These are phyloP conservation scores for Phytophthora pinifolia DNA, from an alignment of 352 stramenopile species.

Conservation along the genomic window DNA sequence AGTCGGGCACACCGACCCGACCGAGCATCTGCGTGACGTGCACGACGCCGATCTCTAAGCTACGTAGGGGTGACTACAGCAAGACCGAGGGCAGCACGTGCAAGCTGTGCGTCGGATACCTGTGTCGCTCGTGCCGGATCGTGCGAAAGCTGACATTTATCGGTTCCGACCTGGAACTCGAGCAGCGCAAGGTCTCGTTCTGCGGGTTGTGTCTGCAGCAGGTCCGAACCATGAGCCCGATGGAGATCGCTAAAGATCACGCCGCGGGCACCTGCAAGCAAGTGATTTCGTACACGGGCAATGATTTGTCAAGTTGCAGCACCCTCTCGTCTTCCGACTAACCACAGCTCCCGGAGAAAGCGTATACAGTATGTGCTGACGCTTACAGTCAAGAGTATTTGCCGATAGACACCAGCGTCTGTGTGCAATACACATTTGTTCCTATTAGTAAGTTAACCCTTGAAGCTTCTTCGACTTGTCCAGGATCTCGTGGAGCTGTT, in stretches of 20 bases:
- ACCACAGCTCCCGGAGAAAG: neutral
- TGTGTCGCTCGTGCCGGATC: slow-evolving; percentile 43
- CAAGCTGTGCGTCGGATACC: slow-evolving; percentile 35
- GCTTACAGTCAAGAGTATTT: too few relatives aligned
- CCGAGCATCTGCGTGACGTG: slow-evolving; percentile 31
- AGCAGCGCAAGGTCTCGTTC: slow-evolving; percentile 34
- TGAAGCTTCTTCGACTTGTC: too few relatives aligned
- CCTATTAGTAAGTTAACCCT: too few relatives aligned
- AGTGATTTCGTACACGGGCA: neutral
- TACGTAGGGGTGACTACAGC: slow-evolving; percentile 22
- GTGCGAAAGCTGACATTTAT: slow-evolving; percentile 37
- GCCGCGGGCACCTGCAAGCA: slow-evolving; percentile 1
- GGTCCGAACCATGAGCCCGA: slow-evolving; percentile 25
- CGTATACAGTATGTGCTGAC: too few relatives aligned
- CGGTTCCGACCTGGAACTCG: slow-evolving; percentile 23
- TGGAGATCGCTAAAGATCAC: slow-evolving; percentile 28
- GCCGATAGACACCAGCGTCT: too few relatives aligned
- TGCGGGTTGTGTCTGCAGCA: slow-evolving; percentile 32
- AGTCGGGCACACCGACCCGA: slow-evolving; percentile 11
- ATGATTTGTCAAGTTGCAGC: slow-evolving; percentile 13
- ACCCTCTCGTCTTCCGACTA: slow-evolving; percentile 15
- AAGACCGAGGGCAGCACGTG: slow-evolving; percentile 27
- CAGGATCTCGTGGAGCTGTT: too few relatives aligned
- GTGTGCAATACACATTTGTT: too few relatives aligned
- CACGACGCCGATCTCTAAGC: slow-evolving; percentile 23